These are phyloP conservation scores for Apiospora malaysiana DNA, from an alignment of 2,329 filamentous ascomycete genomes.

Conservation along the genomic window DNA sequence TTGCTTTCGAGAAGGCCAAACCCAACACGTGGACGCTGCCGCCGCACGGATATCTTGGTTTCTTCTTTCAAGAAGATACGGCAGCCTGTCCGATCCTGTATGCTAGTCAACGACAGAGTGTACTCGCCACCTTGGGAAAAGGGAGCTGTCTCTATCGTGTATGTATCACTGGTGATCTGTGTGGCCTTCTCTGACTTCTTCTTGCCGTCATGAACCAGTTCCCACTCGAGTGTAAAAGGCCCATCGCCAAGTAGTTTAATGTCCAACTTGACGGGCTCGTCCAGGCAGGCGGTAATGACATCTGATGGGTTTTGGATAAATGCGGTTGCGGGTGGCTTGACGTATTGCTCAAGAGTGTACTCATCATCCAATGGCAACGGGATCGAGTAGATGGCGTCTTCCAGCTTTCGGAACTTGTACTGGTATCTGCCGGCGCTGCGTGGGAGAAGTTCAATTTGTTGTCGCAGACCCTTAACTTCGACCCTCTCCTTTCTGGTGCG, in stretches of 20 bases:
- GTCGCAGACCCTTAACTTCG: conserved; percentile 72
- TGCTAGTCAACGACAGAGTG: conserved; percentile 80
- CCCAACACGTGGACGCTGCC: conserved; percentile 83
- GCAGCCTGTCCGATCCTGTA: conserved; percentile 87
- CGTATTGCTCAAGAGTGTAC: conserved; percentile 75
- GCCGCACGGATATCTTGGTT: conserved; percentile 82
- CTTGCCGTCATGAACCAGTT: conserved; percentile 88
- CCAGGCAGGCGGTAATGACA: conserved; percentile 76
- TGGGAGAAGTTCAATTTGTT: conserved; percentile 85
- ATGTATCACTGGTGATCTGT: conserved; percentile 65
- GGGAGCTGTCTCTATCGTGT: conserved; percentile 76
- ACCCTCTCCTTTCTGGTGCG: conserved; percentile 60
- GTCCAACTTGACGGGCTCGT: conserved; percentile 77
- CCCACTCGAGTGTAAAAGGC: conserved; percentile 91
- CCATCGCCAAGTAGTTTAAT: conserved; percentile 80
- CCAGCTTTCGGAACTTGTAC: conserved; percentile 82
- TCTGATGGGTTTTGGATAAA: conserved; percentile 64
- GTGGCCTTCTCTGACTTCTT: conserved; percentile 71
- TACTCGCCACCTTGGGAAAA: conserved; percentile 88
- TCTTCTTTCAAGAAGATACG: conserved; percentile 86
- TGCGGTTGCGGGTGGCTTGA: conserved; percentile 90
- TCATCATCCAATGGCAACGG: conserved; percentile 38
- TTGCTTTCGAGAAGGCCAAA: conserved; percentile 89
- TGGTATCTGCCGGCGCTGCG: conserved; percentile 81
- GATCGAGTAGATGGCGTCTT: conserved; percentile 81